Evolutionary conservation across 352 stramenopile genomes (phyloP).

Genomic region (Phytopythium oedochilum): DNA sequence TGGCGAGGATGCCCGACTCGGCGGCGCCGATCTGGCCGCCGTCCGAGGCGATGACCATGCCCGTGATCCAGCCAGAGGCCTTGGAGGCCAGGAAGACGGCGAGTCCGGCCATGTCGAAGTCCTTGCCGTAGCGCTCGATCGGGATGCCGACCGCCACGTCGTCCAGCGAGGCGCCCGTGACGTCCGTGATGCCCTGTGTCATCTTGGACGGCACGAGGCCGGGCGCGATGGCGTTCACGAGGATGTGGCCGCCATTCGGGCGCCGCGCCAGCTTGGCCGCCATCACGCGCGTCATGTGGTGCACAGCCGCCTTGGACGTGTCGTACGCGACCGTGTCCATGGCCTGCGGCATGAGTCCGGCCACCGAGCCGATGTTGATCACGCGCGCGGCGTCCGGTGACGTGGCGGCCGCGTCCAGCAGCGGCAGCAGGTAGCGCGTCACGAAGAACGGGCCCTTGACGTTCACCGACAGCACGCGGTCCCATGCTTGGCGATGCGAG

Average conservation of each 20-base stretch:
- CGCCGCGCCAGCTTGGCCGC: conserved; percentile 85
- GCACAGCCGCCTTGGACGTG: conserved; percentile 92
- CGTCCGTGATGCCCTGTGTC: conserved; percentile 69
- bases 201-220: conserved; percentile 91
- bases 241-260: conserved; percentile 84
- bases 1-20: conserved; percentile 33
- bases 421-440: conserved; percentile 83
- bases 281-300: conserved; percentile 92
- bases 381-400: conserved; percentile 45
- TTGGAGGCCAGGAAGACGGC: conserved; percentile 89
- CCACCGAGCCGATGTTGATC: conserved; percentile 76
- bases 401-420: conserved; percentile 71
- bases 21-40: conserved; percentile 63
- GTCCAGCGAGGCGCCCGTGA: conserved; percentile 37
- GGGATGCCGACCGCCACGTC: conserved; percentile 70
- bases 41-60: conserved; percentile 89
- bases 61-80: conserved; percentile 90
- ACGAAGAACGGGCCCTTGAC: conserved; percentile 95
- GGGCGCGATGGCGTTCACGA: conserved; percentile 94
- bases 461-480: conserved; percentile 92
- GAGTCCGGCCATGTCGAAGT: conserved; percentile 92
- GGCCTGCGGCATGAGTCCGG: conserved; percentile 79
- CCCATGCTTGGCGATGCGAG: conserved; percentile 57
- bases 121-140: conserved; percentile 72
- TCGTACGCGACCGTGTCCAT: conserved; percentile 94